These are phyloP conservation scores for Solanum neorickii DNA, from an alignment of 257 asterid genomes.

Conservation along the genomic window DNA sequence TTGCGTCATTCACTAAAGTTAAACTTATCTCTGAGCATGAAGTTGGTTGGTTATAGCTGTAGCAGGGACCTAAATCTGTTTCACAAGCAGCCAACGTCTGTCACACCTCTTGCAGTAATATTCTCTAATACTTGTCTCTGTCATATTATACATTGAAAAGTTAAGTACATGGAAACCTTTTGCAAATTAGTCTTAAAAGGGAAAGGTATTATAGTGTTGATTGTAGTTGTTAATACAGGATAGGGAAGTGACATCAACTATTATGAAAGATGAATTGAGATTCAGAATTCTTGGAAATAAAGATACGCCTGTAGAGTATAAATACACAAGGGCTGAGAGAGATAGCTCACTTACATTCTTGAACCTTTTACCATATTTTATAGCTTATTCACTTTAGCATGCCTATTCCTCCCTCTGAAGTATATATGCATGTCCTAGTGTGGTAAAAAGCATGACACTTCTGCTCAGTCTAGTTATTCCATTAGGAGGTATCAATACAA, in stretches of 20 bases:
- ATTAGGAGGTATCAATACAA: neutral
- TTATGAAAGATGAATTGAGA: neutral
- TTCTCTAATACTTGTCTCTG: neutral
- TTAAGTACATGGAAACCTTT: neutral
- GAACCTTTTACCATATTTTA: neutral
- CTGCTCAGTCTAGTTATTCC: too few species aligned
- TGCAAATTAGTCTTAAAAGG: neutral
- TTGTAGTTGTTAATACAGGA: neutral
- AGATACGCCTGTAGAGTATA: neutral
- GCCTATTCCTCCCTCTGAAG: neutral
- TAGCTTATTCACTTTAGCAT: neutral
- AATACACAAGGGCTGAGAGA: neutral
- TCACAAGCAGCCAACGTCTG: neutral
- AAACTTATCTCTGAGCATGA: neutral
- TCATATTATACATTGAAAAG: neutral
- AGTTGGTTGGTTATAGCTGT: too few species aligned
- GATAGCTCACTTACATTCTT: neutral
- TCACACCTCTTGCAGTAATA: slow-evolving; percentile 68
- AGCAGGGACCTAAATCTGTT: too few species aligned
- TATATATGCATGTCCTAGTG: neutral
- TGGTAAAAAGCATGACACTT: too few species aligned
- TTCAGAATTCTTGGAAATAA: neutral
- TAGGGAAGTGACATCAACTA: neutral
- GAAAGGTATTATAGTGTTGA: neutral
- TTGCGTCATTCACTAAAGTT: neutral